Conservation (phyloP, 2,329 filamentous ascomycete genomes). For the Ascosphaera apis region DNA sequence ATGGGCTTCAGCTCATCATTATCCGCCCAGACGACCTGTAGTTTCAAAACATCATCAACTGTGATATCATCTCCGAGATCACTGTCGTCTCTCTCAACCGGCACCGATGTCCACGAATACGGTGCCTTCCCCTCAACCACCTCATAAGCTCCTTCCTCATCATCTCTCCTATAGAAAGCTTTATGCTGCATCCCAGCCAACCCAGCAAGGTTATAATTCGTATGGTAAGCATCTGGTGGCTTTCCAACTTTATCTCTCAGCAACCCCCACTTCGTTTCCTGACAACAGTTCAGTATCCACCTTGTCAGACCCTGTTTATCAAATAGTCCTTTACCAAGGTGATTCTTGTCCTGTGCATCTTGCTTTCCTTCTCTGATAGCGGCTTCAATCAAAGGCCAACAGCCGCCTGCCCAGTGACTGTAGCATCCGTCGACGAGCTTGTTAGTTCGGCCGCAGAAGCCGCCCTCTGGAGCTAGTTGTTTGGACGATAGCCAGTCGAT, state of each 20-base stretch:
- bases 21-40: constrained; percentile 38
- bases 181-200: constrained; percentile 59
- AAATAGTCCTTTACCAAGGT: constrained; percentile 28
- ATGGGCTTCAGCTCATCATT: constrained; percentile 44
- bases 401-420: constrained; percentile 90
- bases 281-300: constrained; percentile 78
- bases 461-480: constrained; percentile 78
- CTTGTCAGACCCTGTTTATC: constrained; percentile 64
- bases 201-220: constrained; percentile 73
- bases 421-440: constrained; percentile 98
- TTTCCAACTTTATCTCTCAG: constrained; percentile 87
- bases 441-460: constrained; percentile 83
- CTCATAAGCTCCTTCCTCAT: too few species aligned
- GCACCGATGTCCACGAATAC: constrained; percentile 18
- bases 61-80: too few species aligned
- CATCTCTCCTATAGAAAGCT: too few species aligned
- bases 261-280: constrained; percentile 56
- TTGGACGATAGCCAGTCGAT: constrained; percentile 73
- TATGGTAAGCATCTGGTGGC: constrained; percentile 79
- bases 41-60: constrained; percentile 8
- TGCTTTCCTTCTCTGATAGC: constrained; percentile 35
- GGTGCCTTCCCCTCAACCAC: constrained; percentile 6
- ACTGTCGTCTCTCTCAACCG: constrained; percentile 22
- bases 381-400: constrained; percentile 78
- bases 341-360: constrained; percentile 7